Evolutionary conservation across 768 basidiomycete species (phyloP).

Genomic region (Rubroboletus pulcherrimus): DNA sequence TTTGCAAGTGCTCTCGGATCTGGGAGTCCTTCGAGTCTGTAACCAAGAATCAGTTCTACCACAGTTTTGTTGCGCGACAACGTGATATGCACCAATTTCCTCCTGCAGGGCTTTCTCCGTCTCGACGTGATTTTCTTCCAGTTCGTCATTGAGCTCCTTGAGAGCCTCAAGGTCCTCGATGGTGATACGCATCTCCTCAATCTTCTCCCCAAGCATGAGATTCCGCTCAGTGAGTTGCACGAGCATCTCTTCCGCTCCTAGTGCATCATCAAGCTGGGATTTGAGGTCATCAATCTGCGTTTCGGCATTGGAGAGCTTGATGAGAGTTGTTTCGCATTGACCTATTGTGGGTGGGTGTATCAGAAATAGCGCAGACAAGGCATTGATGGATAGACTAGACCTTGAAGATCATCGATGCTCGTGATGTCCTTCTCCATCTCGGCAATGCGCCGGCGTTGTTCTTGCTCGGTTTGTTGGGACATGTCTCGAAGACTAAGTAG

Average conservation of each 20-base stretch:
- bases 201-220: conserved; percentile 92
- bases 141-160: conserved; percentile 93
- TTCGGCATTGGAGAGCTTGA: conserved; percentile 85
- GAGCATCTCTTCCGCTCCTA: conserved; percentile 94
- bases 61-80: neutral
- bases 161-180: conserved; percentile 96
- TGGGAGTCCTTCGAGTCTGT: conserved; percentile 68
- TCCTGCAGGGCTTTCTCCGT: conserved; percentile 89
- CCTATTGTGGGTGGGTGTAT: conserved; percentile 38
- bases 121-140: conserved; percentile 94
- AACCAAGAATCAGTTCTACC: neutral
- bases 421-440: conserved; percentile 91
- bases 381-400: conserved; percentile 35
- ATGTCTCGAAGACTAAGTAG: conserved; percentile 74
- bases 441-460: conserved; percentile 70
- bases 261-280: conserved; percentile 88
- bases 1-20: conserved; percentile 62
- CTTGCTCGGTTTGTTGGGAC: conserved; percentile 81
- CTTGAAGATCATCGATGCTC: conserved; percentile 74
- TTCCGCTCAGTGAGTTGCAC: conserved; percentile 95
- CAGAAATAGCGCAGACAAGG: neutral
- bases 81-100: conserved; percentile 67
- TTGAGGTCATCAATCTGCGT: conserved; percentile 92
- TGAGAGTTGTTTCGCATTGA: conserved; percentile 73
- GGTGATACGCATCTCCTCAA: conserved; percentile 94